A percentile compares a stretch with the other conserved stretches of the same genome.
phyloP scores from a whole-genome alignment of 2,329 filamentous ascomycete species.

The Colletotrichum magnum region DNA sequence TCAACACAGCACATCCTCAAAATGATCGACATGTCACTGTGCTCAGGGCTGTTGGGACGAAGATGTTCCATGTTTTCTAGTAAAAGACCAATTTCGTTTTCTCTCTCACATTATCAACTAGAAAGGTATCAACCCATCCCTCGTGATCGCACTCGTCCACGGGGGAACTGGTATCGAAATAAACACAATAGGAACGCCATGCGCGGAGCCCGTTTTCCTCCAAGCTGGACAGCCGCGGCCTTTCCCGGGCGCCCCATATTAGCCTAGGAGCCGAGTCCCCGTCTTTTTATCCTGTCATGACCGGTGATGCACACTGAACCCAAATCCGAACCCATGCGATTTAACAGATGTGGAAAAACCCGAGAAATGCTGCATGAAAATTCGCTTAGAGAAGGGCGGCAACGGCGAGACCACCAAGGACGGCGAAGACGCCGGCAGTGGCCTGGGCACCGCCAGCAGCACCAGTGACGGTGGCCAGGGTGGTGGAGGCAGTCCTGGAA shows the following conservation, averaged over 20 bases:
- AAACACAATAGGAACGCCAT: constrained; percentile 36
- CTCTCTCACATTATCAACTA: constrained; percentile 39
- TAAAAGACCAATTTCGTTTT: constrained; percentile 30
- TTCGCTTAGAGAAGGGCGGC: constrained; percentile 39
- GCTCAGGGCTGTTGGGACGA: not conserved
- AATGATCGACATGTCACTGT: constrained; percentile 31
- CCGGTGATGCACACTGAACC: constrained; percentile 39
- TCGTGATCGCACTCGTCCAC: constrained; percentile 29
- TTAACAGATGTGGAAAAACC: constrained; percentile 36
- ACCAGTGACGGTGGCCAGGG: constrained; percentile 30
- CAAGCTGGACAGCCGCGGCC: constrained; percentile 11
- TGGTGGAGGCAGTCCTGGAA: constrained; percentile 24
- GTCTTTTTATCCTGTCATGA: constrained; percentile 41
- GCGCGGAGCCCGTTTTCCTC: constrained; percentile 32
- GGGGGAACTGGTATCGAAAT: constrained; percentile 36
- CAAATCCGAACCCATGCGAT: constrained; percentile 34
- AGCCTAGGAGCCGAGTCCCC: constrained; percentile 35
- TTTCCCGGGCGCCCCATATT: not conserved
- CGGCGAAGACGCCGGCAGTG: constrained; percentile 39
- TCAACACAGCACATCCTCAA: constrained; percentile 21
- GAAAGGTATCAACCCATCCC: constrained; percentile 40
- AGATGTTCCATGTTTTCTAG: constrained; percentile 4
- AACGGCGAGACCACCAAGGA: constrained; percentile 41
- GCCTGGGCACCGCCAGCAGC: constrained; percentile 33
- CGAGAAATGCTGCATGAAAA: constrained; percentile 33